Base-by-base conservation (phyloP, 2,329 filamentous ascomycete species). In the Piedraia hortae region DNA sequence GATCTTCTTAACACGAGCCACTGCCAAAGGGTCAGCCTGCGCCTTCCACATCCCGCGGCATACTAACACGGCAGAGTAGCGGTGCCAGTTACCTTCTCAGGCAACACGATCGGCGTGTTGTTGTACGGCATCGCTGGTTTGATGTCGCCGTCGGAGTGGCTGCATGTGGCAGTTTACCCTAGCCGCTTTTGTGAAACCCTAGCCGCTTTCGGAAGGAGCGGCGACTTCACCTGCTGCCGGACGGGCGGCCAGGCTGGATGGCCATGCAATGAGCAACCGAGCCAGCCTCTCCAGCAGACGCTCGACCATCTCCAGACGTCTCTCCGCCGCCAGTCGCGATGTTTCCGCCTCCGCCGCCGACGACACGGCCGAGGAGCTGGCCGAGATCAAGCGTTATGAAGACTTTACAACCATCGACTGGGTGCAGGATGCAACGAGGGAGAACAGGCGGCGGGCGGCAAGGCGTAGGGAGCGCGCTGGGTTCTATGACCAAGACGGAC, bases 381-480 rank as follows among this genome's bases (percentile, higher is more conserved):
- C 73, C 12, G 72, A 91, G 53, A 93, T 97, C 43, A 91, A 91
- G 51, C 63, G 82, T 50, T 97, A 97, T 50, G 85, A 64, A 59
- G 85, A 97, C 48, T 97, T 97, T 43, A 90, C 80, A 4, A 97
- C 85, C 1, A 85, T 85, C 59, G 85, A 97, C 47, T 97, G 85
- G 85, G 82, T 97, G 1, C 82, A 97, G 45, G 85, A 97, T 59
- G 80, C 82, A 6, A 71, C 78, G 15, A 70, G 80, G 31, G 85
- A 91, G 44, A 75, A 89, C 42, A 54, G 74, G 20, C 64, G 80
- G 24, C 65, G 82, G 29, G 74, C 74, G 36, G 60, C 71, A 21
- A 60, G 71, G 34, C 62, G 73, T 37, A 68, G 65, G 43, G 65
- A 69, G 36, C 64, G 68, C 4, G 65, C 62, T 2, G 66, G 69